Evolutionary conservation across 2,329 filamentous ascomycete species (phyloP).

Genomic region (Colletotrichum lindemuthianum): DNA sequence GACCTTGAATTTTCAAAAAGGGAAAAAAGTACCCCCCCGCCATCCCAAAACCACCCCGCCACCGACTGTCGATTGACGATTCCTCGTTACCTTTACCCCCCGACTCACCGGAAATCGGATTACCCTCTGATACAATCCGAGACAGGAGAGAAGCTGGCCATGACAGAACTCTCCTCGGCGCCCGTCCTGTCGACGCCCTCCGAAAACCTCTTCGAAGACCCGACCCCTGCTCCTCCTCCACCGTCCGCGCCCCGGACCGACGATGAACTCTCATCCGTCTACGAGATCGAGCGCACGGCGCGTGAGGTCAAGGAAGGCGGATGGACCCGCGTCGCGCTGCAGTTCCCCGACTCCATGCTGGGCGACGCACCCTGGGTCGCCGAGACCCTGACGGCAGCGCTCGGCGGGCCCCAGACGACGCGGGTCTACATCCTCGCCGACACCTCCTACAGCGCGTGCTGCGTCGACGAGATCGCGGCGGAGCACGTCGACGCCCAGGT

Average conservation of each 20-base stretch:
- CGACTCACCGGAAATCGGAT: too few species aligned
- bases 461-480: conserved; percentile 95
- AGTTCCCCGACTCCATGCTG: conserved; percentile 95
- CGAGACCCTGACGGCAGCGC: conserved; percentile 62
- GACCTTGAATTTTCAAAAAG: background rate
- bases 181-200: conserved; percentile 74
- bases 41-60: conserved; percentile 1
- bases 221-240: conserved; percentile 47
- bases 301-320: conserved; percentile 76
- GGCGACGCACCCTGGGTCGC: conserved; percentile 85
- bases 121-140: too few species aligned
- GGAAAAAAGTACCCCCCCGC: conserved; percentile 1
- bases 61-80: background rate
- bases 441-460: conserved; percentile 96
- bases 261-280: conserved; percentile 78
- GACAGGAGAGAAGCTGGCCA: background rate
- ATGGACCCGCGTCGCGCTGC: conserved; percentile 85
- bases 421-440: conserved; percentile 88
- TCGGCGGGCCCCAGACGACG: conserved; percentile 41
- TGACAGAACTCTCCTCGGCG: conserved; percentile 57
- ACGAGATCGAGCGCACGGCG: conserved; percentile 86
- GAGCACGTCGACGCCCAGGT: conserved; percentile 92
- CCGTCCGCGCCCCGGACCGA: conserved; percentile 56
- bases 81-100: background rate
- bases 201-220: conserved; percentile 66